Base-by-base conservation (phyloP, 176 grass and related monocot genomes). In the Echinochloa phyllopogon region DNA sequence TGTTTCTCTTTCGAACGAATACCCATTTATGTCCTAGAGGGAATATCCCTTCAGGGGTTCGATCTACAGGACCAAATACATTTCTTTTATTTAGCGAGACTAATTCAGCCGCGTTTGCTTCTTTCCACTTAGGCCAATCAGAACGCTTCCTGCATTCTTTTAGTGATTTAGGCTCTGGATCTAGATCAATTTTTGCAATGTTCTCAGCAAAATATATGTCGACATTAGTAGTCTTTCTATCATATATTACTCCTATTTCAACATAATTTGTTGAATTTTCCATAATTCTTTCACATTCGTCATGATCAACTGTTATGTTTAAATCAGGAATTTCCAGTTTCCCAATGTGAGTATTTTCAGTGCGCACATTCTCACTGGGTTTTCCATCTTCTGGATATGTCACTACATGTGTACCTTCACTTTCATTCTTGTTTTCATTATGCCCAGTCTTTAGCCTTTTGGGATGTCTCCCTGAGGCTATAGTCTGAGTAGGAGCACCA, bases 251-350 rank as follows among this genome's bases (percentile, higher is more conserved):
- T 42, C 17, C 37, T 41, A 5, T 39, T 39, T 39, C 33, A 39
- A 66, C 63, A 66, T 66, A 66, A 66, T 66, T 66, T 39, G 36
- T 67, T 67, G 65, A 67, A 67, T 67, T 20, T 17, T 67, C 37
- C 17, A 68, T 41, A 21, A 68, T 68, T 68, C 65, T 41, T 21
- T 68, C 65, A n/a, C 18, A 69, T 42, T 68, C 65, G 11, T 43
- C 65, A 38, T 6, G 39, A 69, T 69, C 37, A 39, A 66, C 12
- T 15, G 4, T 16, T 20, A 18, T 18, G 4, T 53, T 53, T 16
- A 64, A 27, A 64, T 64, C 12, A 69, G 10, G 20, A 69, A 69
- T 69, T 42, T 69, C 1, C 0, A 10, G 67, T 44, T 3, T n/a
- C 9, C 67, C 20, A 44, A 23, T 13, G 21, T 69, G 20, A 69